phyloP scores from a whole-genome alignment of 1,139 yeast species.

The Sugiyamaella paludigena region DNA sequence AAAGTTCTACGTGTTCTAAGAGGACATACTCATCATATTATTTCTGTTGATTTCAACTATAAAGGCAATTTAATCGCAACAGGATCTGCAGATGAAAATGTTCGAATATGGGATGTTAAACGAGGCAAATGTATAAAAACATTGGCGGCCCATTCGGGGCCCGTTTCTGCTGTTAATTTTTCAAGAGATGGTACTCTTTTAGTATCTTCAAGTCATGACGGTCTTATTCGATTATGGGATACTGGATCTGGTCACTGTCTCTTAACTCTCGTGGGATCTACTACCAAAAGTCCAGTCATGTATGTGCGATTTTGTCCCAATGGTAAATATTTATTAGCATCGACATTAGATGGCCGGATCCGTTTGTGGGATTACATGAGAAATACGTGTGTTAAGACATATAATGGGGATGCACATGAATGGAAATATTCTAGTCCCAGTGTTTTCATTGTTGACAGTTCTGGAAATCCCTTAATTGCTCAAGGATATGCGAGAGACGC shows the following conservation, averaged over 20 bases:
- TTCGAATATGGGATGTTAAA: conserved; percentile 83
- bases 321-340: conserved; percentile 73
- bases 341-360: conserved; percentile 76
- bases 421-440: conserved; percentile 27
- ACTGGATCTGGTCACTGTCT: conserved; percentile 87
- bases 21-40: conserved; percentile 86
- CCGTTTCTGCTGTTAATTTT: conserved; percentile 72
- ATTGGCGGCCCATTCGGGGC: conserved; percentile 90
- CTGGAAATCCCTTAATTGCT: conserved; percentile 43
- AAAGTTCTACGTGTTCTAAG: conserved; percentile 47
- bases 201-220: conserved; percentile 88
- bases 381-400: conserved; percentile 40
- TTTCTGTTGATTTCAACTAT: conserved; percentile 64
- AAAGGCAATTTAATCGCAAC: conserved; percentile 78
- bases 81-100: conserved; percentile 89
- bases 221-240: conserved; percentile 82
- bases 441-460: conserved; percentile 32
- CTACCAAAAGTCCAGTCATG: conserved; percentile 55
- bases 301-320: conserved; percentile 76
- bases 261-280: conserved; percentile 69
- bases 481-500: conserved; percentile 63
- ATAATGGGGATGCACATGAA: conserved; percentile 32
- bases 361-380: conserved; percentile 69
- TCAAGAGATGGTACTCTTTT: conserved; percentile 79
- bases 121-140: conserved; percentile 72